Evolutionary conservation across 768 basidiomycete species (phyloP).

Genomic region (Pleurotus cornucopiae): DNA sequence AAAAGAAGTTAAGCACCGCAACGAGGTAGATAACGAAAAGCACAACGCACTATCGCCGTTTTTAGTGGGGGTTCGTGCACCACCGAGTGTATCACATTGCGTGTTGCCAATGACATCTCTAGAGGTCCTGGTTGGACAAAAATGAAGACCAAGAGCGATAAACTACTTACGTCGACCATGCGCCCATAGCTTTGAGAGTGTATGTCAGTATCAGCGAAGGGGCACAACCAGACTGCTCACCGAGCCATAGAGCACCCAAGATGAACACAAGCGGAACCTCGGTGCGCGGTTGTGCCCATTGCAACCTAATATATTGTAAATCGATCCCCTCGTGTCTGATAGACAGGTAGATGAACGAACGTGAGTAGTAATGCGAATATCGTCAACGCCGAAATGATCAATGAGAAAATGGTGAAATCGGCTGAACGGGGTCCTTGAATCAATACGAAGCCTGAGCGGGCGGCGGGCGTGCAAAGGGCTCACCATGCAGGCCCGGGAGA

Average conservation of each 20-base stretch:
- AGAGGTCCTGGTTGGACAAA: not conserved
- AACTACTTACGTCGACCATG: constrained; percentile 63
- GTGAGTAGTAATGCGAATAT: constrained; percentile 57
- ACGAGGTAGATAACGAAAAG: not conserved
- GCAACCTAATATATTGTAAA: constrained; percentile 37
- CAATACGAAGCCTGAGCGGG: not conserved
- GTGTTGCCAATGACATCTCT: constrained; percentile 68
- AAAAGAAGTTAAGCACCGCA: constrained; percentile 9
- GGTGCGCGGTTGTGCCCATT: constrained; percentile 65
- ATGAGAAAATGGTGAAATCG: constrained; percentile 67
- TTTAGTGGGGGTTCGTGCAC: constrained; percentile 43
- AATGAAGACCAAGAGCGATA: not conserved
- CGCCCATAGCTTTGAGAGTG: constrained; percentile 50
- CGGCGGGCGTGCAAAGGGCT: constrained; percentile 18
- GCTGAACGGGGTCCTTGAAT: constrained; percentile 31
- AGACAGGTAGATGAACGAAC: constrained; percentile 30
- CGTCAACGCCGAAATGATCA: constrained; percentile 62
- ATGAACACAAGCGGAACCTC: constrained; percentile 55
- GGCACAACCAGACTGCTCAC: constrained; percentile 32
- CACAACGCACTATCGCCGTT: constrained; percentile 47
- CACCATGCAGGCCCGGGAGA: constrained; percentile 62
- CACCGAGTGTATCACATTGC: constrained; percentile 52
- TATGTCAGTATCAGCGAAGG: constrained; percentile 6
- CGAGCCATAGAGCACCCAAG: constrained; percentile 63
- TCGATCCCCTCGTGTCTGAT: constrained; percentile 1